A percentile compares a stretch with the other conserved stretches of the same genome.
Evolutionary conservation across 2,329 filamentous ascomycete genomes (phyloP).

Genomic region (Monilinia fructigena): DNA sequence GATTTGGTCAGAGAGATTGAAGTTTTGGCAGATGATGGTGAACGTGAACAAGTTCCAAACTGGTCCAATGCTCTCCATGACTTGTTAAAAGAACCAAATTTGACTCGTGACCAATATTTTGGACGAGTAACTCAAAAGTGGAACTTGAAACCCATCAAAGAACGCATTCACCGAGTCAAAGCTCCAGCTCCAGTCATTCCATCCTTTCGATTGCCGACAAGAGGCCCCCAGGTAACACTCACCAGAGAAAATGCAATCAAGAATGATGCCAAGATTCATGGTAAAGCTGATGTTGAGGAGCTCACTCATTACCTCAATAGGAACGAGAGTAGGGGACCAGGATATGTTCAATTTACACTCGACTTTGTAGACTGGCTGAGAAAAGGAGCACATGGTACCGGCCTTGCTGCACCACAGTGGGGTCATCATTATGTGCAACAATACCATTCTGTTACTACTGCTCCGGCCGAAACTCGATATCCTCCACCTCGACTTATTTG

Average conservation of each 20-base stretch:
- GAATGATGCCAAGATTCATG: background rate
- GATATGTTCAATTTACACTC: conserved; percentile 12
- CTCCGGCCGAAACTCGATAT: background rate
- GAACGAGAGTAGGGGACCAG: conserved; percentile 13
- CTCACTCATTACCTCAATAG: background rate
- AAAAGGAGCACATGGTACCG: background rate
- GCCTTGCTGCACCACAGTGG: conserved; percentile 5
- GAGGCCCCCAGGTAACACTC: background rate
- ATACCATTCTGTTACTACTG: background rate
- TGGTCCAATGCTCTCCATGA: conserved; percentile 12
- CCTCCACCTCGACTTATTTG: background rate
- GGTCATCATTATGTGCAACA: background rate
- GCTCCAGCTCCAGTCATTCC: no score
- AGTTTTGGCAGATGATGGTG: background rate
- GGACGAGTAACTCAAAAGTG: background rate
- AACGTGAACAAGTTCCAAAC: background rate
- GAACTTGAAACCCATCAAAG: background rate
- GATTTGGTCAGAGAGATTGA: background rate
- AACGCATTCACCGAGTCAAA: background rate
- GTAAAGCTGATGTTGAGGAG: background rate
- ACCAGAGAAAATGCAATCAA: background rate
- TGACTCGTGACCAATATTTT: conserved; percentile 5
- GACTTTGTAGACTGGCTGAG: conserved; percentile 4
- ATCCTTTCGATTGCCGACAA: background rate
- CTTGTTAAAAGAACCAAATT: background rate